A percentile compares a stretch with the other conserved stretches of the same genome.
phyloP scores from a whole-genome alignment of 192 early-diverging fungal species.

The Chytriomyces sp. region DNA sequence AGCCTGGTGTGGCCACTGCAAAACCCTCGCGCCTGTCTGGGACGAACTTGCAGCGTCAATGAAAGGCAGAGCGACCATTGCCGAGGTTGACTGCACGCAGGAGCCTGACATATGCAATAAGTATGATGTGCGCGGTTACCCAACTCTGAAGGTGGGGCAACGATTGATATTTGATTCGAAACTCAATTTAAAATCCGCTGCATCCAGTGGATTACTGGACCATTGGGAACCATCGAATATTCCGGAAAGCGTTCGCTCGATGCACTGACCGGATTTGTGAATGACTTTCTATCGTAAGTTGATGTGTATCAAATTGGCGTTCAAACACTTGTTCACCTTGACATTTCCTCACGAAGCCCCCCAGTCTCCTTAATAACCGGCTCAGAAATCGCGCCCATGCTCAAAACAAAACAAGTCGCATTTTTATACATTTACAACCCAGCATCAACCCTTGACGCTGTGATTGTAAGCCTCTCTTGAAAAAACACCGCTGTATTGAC shows the following conservation, averaged over 20 bases:
- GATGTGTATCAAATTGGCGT: background rate
- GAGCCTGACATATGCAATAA: slow-evolving; percentile 34
- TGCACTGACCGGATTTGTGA: slow-evolving; percentile 52
- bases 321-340: background rate
- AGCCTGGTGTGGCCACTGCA: slow-evolving; percentile 40
- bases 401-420: slow-evolving; percentile 28
- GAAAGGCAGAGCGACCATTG: slow-evolving; percentile 70
- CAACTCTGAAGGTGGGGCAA: slow-evolving; percentile 60
- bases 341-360: background rate
- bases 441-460: slow-evolving; percentile 6
- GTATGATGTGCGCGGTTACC: slow-evolving; percentile 78
- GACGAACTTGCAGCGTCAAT: slow-evolving; percentile 61
- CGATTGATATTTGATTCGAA: too few relatives aligned
- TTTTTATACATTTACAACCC: slow-evolving; percentile 36
- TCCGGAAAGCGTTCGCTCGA: slow-evolving; percentile 55
- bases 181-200: too few relatives aligned
- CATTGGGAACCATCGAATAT: slow-evolving; percentile 47
- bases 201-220: slow-evolving; percentile 44
- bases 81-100: slow-evolving; percentile 74
- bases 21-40: slow-evolving; percentile 65
- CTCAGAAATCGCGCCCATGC: background rate
- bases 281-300: slow-evolving; percentile 9
- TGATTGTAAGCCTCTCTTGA: background rate
- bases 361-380: slow-evolving; percentile 14
- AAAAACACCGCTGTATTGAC: too few relatives aligned